Evolutionary conservation across 2,329 filamentous ascomycete genomes (phyloP).

Genomic region (Xylaria sp.): DNA sequence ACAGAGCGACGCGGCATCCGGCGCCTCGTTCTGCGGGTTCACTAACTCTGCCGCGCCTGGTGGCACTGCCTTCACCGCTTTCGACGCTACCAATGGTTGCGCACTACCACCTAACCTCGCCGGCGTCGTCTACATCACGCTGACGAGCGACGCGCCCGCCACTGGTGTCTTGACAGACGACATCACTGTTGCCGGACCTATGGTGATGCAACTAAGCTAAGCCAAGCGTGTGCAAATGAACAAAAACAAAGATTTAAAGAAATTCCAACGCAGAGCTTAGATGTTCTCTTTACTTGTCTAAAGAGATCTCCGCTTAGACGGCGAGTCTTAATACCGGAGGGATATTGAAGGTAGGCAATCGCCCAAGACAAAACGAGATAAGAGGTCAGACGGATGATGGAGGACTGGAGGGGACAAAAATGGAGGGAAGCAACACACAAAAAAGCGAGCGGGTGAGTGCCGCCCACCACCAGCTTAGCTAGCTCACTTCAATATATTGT

Average conservation of each 20-base stretch:
- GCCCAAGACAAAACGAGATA: slow-evolving; percentile 14
- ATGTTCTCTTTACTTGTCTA: not conserved
- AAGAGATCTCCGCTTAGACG: not conserved
- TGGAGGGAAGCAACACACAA: slow-evolving; percentile 18
- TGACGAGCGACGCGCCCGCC: slow-evolving; percentile 65
- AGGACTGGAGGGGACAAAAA: not conserved
- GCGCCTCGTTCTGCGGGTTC: slow-evolving; percentile 73
- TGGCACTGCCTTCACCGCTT: slow-evolving; percentile 69
- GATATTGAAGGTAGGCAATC: not conserved
- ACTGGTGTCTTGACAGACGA: slow-evolving; percentile 67
- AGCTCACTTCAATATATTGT: slow-evolving; percentile 34
- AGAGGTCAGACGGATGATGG: not conserved
- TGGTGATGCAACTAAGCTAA: slow-evolving; percentile 66
- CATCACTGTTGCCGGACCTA: slow-evolving; percentile 73
- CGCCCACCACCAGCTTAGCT: slow-evolving; percentile 33
- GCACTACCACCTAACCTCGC: slow-evolving; percentile 69
- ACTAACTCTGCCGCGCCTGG: slow-evolving; percentile 69
- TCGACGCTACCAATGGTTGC: slow-evolving; percentile 66
- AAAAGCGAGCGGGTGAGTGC: slow-evolving; percentile 33
- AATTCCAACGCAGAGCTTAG: not conserved
- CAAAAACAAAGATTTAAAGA: not conserved
- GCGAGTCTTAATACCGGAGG: not conserved
- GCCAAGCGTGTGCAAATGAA: not conserved
- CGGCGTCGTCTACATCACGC: slow-evolving; percentile 74
- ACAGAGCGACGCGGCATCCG: slow-evolving; percentile 60